A percentile compares a stretch with the other conserved stretches of the same genome.
phyloP scores from a whole-genome alignment of 169 alveolate genomes.

The Eimeria brunetti region DNA sequence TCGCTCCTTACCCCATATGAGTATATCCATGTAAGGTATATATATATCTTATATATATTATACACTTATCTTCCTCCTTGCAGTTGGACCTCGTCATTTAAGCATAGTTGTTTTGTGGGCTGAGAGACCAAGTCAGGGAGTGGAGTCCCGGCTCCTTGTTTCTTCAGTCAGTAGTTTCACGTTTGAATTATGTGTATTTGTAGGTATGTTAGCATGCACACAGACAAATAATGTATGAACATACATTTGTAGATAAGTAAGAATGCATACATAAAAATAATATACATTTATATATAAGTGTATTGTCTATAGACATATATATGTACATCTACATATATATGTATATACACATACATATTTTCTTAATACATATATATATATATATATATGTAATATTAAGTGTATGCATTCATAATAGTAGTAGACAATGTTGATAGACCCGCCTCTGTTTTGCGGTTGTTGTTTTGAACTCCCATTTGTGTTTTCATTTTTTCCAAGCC shows the following conservation, averaged over 20 bases:
- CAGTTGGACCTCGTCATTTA: not conserved
- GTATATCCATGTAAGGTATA: too few species aligned
- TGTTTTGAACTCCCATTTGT: not conserved
- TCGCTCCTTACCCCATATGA: too few species aligned
- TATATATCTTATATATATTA: too few species aligned
- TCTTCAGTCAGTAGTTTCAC: conserved; percentile 5
- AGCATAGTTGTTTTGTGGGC: not conserved
- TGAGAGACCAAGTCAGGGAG: not conserved
- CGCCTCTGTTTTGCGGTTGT: not conserved
- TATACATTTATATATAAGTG: too few species aligned
- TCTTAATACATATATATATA: not conserved
- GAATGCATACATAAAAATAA: too few species aligned
- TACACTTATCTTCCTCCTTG: too few species aligned
- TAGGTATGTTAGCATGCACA: too few species aligned
- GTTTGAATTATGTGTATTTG: not conserved
- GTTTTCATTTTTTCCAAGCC: not conserved
- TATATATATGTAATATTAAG: too few species aligned
- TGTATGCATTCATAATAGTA: not conserved
- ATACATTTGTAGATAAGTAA: not conserved
- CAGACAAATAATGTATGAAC: too few species aligned
- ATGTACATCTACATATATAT: not conserved
- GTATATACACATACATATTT: too few species aligned
- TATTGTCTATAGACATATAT: too few species aligned
- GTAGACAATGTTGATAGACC: not conserved
- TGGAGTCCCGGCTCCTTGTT: not conserved